These are phyloP conservation scores for Monilinia fructigena DNA, from an alignment of 2,329 filamentous ascomycete species.

Conservation along the genomic window DNA sequence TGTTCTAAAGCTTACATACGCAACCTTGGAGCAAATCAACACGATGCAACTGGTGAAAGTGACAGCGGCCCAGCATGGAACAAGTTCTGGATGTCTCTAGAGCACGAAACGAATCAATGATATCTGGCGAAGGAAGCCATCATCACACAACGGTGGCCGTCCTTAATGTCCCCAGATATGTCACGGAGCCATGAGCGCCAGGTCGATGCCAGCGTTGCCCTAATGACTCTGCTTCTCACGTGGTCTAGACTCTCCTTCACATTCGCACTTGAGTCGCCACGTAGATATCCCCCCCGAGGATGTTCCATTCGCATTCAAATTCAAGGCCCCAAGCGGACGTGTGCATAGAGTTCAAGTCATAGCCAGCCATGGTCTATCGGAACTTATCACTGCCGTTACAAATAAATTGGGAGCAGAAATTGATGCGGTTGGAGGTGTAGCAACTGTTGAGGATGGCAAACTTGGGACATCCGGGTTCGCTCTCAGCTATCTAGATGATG, in stretches of 20 bases:
- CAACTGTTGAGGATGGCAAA: conserved; percentile 75
- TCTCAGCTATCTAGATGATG: conserved; percentile 92
- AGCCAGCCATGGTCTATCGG: conserved; percentile 74
- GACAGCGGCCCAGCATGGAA: conserved; percentile 94
- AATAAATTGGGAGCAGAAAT: conserved; percentile 83
- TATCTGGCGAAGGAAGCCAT: conserved; percentile 85
- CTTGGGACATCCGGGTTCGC: conserved; percentile 79
- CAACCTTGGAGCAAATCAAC: conserved; percentile 96
- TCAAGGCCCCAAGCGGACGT: conserved; percentile 93
- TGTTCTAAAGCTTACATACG: conserved; percentile 96
- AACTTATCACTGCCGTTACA: conserved; percentile 74
- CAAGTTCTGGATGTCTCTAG: conserved; percentile 97
- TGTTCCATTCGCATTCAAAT: conserved; percentile 92
- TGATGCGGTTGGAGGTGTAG: conserved; percentile 78
- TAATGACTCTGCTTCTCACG: conserved; percentile 91
- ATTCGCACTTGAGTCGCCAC: conserved; percentile 55
- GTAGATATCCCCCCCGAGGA: conserved; percentile 64
- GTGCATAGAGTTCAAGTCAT: conserved; percentile 88
- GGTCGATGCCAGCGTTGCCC: conserved; percentile 75
- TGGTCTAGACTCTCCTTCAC: conserved; percentile 74
- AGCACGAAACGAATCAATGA: conserved; percentile 86
- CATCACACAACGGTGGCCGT: conserved; percentile 67
- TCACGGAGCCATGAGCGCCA: conserved; percentile 64
- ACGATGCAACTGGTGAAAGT: conserved; percentile 85
- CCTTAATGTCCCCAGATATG: conserved; percentile 78